Evolutionary conservation across 768 basidiomycete species (phyloP), one percentile per base, ranked within the genome.

Genomic region (Leucocoprinus birnbaumii): DNA sequence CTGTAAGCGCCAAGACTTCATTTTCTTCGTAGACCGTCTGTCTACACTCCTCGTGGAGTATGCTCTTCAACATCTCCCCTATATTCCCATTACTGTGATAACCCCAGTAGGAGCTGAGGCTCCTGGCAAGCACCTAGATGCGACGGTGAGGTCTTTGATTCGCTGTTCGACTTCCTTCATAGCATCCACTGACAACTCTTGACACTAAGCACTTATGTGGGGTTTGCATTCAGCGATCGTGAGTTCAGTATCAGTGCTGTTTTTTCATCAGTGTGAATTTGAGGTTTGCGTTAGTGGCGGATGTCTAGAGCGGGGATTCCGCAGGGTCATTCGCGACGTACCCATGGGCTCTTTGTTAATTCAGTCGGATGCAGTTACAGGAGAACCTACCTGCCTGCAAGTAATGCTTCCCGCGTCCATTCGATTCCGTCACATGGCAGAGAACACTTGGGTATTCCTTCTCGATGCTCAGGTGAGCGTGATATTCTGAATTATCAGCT

Each of bases 21-120:
- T 98, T 37, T 96, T 97, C 75, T 94, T 93, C 65, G 83, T 84
- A 0, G 94, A 97, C 66, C 80, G 96, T 16, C 73, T 98, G 1
- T 83, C 95, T 0, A 94, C 91, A 0, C 69, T 92, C 18, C 71
- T 98, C 21, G 83, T 91, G 3, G 96, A 98, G 69, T 80, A 85
- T 65, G 92, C 94, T 0, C 74, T 95, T 64, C 86, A 87, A 41
- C 77, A 84, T 56, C 77, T 98, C n/a, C 94, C 94, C 1, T 91
- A 86, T 68, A 65, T 71, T 26, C 64, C 74, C 2, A 82, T 81
- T 63, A 71, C 71, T 0, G 79, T 96, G 4, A 74, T 69, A 18
- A 96, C 94, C 0, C 94, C 94, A 0, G 70, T 83, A 0, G 85
- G 75, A 7, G 72, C 69, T 1, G 70, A 80, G 41, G 78, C 74